These are phyloP conservation scores for Colletotrichum tanaceti DNA, from an alignment of 2,329 filamentous ascomycete genomes.

Conservation along the genomic window DNA sequence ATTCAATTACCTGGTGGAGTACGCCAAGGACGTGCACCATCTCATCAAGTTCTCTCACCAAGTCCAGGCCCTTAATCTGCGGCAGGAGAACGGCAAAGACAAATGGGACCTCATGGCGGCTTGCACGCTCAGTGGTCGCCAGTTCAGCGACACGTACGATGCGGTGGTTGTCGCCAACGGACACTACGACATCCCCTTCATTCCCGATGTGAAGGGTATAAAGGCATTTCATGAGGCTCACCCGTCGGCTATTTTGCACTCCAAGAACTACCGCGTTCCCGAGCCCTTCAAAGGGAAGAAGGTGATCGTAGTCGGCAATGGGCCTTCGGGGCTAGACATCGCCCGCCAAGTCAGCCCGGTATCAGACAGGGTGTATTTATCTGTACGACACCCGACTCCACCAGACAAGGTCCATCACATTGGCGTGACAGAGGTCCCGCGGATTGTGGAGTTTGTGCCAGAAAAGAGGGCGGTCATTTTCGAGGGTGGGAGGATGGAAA, in stretches of 20 bases:
- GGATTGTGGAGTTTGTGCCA: slow-evolving; percentile 68
- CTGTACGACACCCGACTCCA: slow-evolving; percentile 64
- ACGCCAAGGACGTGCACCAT: slow-evolving; percentile 74
- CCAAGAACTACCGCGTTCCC: slow-evolving; percentile 81
- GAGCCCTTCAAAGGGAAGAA: slow-evolving; percentile 74
- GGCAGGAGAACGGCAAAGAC: slow-evolving; percentile 49
- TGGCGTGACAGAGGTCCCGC: slow-evolving; percentile 63
- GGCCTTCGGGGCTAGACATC: slow-evolving; percentile 87
- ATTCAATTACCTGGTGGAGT: slow-evolving; percentile 77
- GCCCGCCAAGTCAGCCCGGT: slow-evolving; percentile 76
- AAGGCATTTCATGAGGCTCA: slow-evolving; percentile 68
- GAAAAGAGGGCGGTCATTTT: slow-evolving; percentile 72
- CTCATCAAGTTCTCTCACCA: slow-evolving; percentile 77
- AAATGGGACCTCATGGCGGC: slow-evolving; percentile 72
- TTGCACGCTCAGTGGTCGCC: slow-evolving; percentile 58
- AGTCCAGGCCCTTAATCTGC: slow-evolving; percentile 68
- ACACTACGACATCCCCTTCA: slow-evolving; percentile 76
- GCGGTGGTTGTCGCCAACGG: slow-evolving; percentile 81
- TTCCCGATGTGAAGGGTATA: slow-evolving; percentile 73
- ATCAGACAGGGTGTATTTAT: slow-evolving; percentile 71
- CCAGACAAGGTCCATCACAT: slow-evolving; percentile 58
- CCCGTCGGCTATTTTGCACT: slow-evolving; percentile 74
- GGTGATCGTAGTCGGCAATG: slow-evolving; percentile 85
- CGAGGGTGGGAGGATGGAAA: slow-evolving; percentile 69
- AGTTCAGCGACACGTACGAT: slow-evolving; percentile 69